phyloP scores from a whole-genome alignment of 257 asterid species.

The Solanum lycopersicoides region DNA sequence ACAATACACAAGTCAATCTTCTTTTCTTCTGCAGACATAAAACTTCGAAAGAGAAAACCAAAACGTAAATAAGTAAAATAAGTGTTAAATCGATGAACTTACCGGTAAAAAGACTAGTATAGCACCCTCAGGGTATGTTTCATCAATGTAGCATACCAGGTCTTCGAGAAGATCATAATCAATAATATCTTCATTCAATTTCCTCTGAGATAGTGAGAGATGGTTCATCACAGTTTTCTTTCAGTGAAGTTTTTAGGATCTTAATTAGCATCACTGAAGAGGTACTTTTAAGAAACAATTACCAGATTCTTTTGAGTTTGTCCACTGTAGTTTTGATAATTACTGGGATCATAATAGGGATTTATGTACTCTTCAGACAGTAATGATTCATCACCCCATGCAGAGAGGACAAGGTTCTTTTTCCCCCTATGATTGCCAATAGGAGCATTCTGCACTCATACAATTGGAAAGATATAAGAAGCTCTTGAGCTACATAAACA shows the following conservation, averaged over 20 bases:
- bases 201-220: constrained; percentile 42
- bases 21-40: neutral
- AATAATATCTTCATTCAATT: constrained; percentile 75
- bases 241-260: neutral
- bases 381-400: constrained; percentile 93
- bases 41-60: neutral
- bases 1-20: constrained; percentile 1
- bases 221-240: constrained; percentile 1
- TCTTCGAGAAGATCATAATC: constrained; percentile 98
- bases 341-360: constrained; percentile 49
- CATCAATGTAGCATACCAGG: constrained; percentile 82
- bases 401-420: constrained; percentile 79
- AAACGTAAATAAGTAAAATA: neutral
- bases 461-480: neutral
- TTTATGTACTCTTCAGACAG: constrained; percentile 68
- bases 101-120: constrained; percentile 90
- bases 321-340: constrained; percentile 56
- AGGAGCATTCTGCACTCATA: constrained; percentile 55
- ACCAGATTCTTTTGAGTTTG: constrained; percentile 85
- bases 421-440: constrained; percentile 82
- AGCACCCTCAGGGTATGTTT: constrained; percentile 70
- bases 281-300: constrained; percentile 2
- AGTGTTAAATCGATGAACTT: constrained; percentile 3
- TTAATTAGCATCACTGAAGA: neutral
- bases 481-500: constrained; percentile 1